Conservation (phyloP, 1,284 basidiomycete genomes). For the Pseudozyma pruni region DNA sequence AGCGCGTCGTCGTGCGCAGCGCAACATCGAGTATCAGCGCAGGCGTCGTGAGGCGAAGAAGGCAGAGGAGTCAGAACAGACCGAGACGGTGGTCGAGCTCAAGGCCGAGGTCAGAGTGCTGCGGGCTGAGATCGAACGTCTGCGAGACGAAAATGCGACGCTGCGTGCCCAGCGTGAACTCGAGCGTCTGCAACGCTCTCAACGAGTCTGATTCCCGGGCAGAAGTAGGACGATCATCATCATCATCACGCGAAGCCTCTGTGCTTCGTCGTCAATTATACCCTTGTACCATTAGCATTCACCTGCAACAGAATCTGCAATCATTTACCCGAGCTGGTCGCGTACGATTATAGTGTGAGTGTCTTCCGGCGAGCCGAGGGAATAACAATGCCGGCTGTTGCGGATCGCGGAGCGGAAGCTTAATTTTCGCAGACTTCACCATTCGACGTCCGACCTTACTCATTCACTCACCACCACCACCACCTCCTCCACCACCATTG, state of each 20-base stretch:
- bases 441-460: constrained; percentile 1
- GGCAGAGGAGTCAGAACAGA: constrained; percentile 38
- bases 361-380: constrained; percentile 2
- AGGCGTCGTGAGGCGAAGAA: constrained; percentile 45
- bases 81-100: constrained; percentile 44
- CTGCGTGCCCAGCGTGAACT: constrained; percentile 55
- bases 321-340: constrained; percentile 12
- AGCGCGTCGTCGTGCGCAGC: constrained; percentile 34
- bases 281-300: constrained; percentile 2
- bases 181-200: constrained; percentile 28
- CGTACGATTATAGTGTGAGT: neutral
- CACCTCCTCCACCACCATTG: neutral
- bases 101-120: constrained; percentile 57
- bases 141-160: constrained; percentile 57
- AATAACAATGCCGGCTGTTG: constrained; percentile 12
- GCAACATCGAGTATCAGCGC: constrained; percentile 45
- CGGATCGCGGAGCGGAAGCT: constrained; percentile 7
- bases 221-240: neutral
- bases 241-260: neutral
- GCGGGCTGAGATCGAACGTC: constrained; percentile 52
- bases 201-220: neutral
- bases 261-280: neutral
- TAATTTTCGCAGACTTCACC: neutral
- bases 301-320: neutral
- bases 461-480: constrained; percentile 3